These are phyloP conservation scores for Brasilioporus rufonigricans DNA, from an alignment of 768 basidiomycete species.

Conservation along the genomic window DNA sequence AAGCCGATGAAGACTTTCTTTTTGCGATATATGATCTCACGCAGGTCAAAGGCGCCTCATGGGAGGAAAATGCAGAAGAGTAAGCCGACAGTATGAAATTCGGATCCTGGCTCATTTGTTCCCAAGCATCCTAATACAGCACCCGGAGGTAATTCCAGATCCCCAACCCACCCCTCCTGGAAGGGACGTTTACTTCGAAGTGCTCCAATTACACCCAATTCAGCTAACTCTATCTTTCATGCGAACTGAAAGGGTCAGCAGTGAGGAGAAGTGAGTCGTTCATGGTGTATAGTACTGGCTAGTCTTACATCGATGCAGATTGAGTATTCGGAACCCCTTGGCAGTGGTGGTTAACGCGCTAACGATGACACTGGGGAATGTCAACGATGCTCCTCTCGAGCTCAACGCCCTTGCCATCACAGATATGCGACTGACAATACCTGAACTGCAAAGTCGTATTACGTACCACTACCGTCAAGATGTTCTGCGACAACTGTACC, in stretches of 20 bases:
- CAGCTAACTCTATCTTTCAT: slow-evolving; percentile 93
- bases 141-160: slow-evolving; percentile 67
- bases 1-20: slow-evolving; percentile 95
- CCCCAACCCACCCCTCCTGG: slow-evolving; percentile 65
- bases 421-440: slow-evolving; percentile 85
- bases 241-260: slow-evolving; percentile 91
- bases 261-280: slow-evolving; percentile 79
- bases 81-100: slow-evolving; percentile 35
- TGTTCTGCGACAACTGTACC: slow-evolving; percentile 89
- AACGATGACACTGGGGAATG: slow-evolving; percentile 95
- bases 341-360: slow-evolving; percentile 92
- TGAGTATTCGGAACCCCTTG: slow-evolving; percentile 83
- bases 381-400: slow-evolving; percentile 93
- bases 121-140: slow-evolving; percentile 66
- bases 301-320: slow-evolving; percentile 36
- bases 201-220: slow-evolving; percentile 92
- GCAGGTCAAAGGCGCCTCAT: slow-evolving; percentile 87
- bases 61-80: slow-evolving; percentile 80
- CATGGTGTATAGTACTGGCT: not conserved
- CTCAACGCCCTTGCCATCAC: slow-evolving; percentile 93
- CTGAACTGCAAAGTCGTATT: slow-evolving; percentile 82
- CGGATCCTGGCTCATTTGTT: slow-evolving; percentile 6
- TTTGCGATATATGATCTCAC: slow-evolving; percentile 90
- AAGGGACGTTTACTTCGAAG: slow-evolving; percentile 91
- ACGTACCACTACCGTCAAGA: slow-evolving; percentile 93